Percentiles rank a stretch among this genome's conserved stretches.
Evolutionary conservation across 2,329 filamentous ascomycete species (phyloP).

Genomic region (Botryotinia globosa): DNA sequence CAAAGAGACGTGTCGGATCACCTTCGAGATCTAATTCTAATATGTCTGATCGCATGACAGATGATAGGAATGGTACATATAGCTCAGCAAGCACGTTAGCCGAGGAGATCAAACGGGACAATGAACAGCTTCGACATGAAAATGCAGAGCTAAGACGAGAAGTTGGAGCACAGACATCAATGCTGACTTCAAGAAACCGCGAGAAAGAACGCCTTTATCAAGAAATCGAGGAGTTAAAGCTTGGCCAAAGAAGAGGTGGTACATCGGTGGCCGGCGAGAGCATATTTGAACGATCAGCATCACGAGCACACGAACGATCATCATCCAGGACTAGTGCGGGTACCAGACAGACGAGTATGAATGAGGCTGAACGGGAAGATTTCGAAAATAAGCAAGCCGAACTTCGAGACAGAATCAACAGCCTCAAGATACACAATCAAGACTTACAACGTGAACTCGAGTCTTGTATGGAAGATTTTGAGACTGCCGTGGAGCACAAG

Average conservation of each 20-base stretch:
- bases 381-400: constrained; percentile 81
- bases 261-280: constrained; percentile 74
- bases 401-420: constrained; percentile 80
- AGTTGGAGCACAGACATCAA: constrained; percentile 92
- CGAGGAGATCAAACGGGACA: constrained; percentile 69
- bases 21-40: constrained; percentile 50
- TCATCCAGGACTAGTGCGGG: constrained; percentile 62
- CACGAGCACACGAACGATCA: constrained; percentile 71
- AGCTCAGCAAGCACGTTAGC: constrained; percentile 65
- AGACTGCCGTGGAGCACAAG: constrained; percentile 64
- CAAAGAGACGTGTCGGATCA: constrained; percentile 46
- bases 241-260: constrained; percentile 72
- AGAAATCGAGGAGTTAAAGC: constrained; percentile 94
- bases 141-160: constrained; percentile 90
- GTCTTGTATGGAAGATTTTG: constrained; percentile 74
- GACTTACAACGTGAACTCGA: constrained; percentile 82
- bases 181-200: constrained; percentile 92
- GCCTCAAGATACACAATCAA: constrained; percentile 84
- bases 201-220: constrained; percentile 94
- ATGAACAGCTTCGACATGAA: constrained; percentile 80
- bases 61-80: constrained; percentile 51
- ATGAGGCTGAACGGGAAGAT: constrained; percentile 81
- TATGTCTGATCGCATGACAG: constrained; percentile 43
- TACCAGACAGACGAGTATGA: constrained; percentile 42
- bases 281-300: constrained; percentile 90